A percentile compares a stretch with the other conserved stretches of the same genome.
phyloP scores from a whole-genome alignment of 176 grass and related monocot genomes.

The Cocos nucifera region DNA sequence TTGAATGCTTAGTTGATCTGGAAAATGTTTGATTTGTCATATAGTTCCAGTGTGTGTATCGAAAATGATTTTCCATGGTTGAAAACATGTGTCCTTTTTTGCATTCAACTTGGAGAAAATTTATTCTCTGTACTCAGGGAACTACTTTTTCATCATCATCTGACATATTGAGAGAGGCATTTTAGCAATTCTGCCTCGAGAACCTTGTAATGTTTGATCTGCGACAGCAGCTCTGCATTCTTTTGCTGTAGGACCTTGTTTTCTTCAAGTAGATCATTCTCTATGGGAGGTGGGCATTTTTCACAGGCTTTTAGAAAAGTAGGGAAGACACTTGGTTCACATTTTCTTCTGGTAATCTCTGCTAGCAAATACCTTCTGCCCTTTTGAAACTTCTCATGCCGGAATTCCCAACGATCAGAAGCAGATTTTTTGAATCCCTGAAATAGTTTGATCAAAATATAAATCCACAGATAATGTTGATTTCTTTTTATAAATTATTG shows the following conservation, averaged over 20 bases:
- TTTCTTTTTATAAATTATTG: no score
- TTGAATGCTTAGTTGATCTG: no score
- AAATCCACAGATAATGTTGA: no score
- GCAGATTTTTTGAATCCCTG: conserved; percentile 1
- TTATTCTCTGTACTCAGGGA: no score
- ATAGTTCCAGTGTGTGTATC: no score
- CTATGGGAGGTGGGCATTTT: background rate
- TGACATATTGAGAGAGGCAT: no score
- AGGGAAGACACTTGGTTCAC: background rate
- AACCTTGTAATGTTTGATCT: background rate
- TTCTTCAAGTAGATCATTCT: background rate
- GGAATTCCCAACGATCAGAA: background rate
- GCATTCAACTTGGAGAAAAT: no score
- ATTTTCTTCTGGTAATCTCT: background rate
- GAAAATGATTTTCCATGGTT: no score
- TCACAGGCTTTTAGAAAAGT: background rate
- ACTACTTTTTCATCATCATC: no score
- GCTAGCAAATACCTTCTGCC: background rate
- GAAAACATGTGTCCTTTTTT: no score
- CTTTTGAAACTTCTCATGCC: background rate
- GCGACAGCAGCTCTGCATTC: background rate
- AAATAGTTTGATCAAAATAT: no score
- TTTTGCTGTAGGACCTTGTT: background rate
- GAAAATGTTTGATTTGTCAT: no score
- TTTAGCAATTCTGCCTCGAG: background rate